phyloP scores from a whole-genome alignment of 148 eudicot species.

The Simmondsia chinensis region DNA sequence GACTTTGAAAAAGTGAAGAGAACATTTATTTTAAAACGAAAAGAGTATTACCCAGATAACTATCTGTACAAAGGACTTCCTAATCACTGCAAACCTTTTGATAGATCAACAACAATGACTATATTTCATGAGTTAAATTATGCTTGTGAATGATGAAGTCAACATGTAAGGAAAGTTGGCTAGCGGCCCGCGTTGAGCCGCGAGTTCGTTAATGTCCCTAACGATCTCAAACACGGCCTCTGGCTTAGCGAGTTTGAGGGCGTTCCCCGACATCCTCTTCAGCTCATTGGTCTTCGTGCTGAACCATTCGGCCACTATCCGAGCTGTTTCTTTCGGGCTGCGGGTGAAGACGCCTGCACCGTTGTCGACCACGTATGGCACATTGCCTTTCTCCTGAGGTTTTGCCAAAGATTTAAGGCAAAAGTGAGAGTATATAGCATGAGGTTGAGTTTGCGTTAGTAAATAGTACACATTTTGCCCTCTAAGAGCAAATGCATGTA shows the following conservation, averaged over 20 bases:
- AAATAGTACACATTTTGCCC: no score
- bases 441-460: not conserved
- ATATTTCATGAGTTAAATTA: constrained; percentile 35
- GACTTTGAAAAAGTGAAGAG: not conserved
- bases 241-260: constrained; percentile 78
- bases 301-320: constrained; percentile 84
- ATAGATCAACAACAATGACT: no score
- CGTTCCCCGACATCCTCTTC: constrained; percentile 71
- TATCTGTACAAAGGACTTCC: constrained; percentile 20
- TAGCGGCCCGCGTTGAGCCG: constrained; percentile 70
- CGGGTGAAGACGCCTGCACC: constrained; percentile 95
- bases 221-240: constrained; percentile 91
- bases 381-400: constrained; percentile 86
- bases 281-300: constrained; percentile 62
- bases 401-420: not conserved
- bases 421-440: not conserved
- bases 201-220: constrained; percentile 80
- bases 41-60: constrained; percentile 12
- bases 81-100: no score
- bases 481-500: not conserved
- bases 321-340: constrained; percentile 75
- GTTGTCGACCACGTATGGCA: constrained; percentile 83
- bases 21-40: not conserved
- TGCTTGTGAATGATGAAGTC: constrained; percentile 72
- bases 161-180: constrained; percentile 65